A percentile compares a stretch with the other conserved stretches of the same genome.
These are phyloP conservation scores for Lophiotrema nucula DNA, from an alignment of 495 filamentous ascomycete genomes.

Conservation along the genomic window DNA sequence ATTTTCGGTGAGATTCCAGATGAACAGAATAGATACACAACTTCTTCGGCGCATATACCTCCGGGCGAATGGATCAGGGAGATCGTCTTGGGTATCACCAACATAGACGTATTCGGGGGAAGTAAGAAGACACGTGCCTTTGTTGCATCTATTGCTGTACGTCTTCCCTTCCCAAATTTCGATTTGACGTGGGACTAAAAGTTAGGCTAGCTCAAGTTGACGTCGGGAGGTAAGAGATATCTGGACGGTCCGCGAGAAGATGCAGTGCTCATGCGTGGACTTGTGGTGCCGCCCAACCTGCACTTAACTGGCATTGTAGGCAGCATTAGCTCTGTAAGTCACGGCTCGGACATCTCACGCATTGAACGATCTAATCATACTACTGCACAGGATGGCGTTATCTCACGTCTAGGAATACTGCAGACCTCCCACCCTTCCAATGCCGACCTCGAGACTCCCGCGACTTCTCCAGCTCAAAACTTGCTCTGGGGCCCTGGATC, in stretches of 20 bases:
- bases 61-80: neutral
- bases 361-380: neutral
- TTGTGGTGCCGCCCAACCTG: neutral
- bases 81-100: neutral
- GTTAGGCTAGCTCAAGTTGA: too few relatives aligned
- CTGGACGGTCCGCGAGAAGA: neutral
- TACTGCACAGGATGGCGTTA: neutral
- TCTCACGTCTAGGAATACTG: neutral
- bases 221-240: too few relatives aligned
- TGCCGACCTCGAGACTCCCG: neutral
- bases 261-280: neutral
- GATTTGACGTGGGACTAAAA: neutral
- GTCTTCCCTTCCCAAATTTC: neutral
- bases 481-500: neutral
- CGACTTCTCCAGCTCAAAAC: neutral
- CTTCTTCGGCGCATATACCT: neutral
- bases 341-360: neutral
- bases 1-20: neutral
- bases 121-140: neutral
- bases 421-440: neutral
- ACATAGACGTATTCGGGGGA: neutral
- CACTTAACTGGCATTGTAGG: neutral
- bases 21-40: neutral
- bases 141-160: neutral
- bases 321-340: neutral